Base-by-base conservation (phyloP, 805 yeast species). In the Ogataea naganishii region DNA sequence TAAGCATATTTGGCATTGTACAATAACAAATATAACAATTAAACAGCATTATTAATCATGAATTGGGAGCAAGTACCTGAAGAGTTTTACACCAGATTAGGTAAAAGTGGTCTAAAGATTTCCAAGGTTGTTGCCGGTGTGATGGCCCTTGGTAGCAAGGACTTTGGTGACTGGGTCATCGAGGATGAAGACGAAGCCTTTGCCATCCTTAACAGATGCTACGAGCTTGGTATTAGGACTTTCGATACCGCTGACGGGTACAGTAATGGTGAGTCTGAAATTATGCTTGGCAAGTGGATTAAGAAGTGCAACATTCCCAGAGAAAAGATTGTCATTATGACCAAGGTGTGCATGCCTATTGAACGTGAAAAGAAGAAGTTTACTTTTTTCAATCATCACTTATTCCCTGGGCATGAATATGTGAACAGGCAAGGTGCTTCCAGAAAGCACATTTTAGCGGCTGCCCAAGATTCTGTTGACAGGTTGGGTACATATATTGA, bases 61-160 rank as follows among this genome's bases (percentile, higher is more conserved):
- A 34, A 38, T 18, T 29, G 32, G 32, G 27, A 29, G 13, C 15
- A 21, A 14, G 36, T 37, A 3, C 28, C 44, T 17, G 24, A 36
- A 19, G 33, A 38, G 1, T 31, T 42, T 7, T 46, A 43, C 23
- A 38, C 44, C 11, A 34, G 32, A 19, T 34, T 56, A 3, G 76
- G 75, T 5, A 41, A 47, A 13, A 58, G 73, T 1, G 78, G 78
- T 2, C 52, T 72, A 23, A 60, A 61, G 37, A 56, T 72, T 22
- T 64, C 76, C 20, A 60, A 60, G 21, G 44, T 71, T 14, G 56
- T 72, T 31, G 64, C 71, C 7, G 80, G 79, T 6, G 68, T 74
- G 39, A 70, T 71, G 78, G 49, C 69, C 2, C 67, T 51, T 39
- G 77, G 78, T 9, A 32, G 34, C 12, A 64, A 62, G 36, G 24